Conservation (phyloP, 2,329 filamentous ascomycete genomes). For the Aspergillus jensenii region DNA sequence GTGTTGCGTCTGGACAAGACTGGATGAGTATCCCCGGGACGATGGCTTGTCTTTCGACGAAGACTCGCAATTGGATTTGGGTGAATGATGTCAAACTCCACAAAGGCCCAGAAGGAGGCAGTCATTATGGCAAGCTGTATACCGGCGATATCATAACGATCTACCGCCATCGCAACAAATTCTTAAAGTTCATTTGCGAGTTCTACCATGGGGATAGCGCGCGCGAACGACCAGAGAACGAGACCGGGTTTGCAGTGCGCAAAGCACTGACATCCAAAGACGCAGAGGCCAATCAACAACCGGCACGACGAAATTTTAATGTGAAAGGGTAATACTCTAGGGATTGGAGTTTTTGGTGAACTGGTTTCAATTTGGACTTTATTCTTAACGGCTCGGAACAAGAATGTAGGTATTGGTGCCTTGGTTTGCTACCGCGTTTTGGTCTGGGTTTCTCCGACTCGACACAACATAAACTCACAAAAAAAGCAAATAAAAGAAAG, state of each 20-base stretch:
- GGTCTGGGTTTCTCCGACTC: slow-evolving; percentile 1
- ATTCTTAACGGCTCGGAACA: not conserved
- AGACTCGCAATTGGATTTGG: slow-evolving; percentile 71
- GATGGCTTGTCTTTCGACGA: slow-evolving; percentile 74
- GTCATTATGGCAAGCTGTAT: slow-evolving; percentile 66
- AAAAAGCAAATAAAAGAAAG: not conserved
- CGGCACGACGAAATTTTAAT: slow-evolving; percentile 19
- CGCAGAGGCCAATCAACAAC: slow-evolving; percentile 25
- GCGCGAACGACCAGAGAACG: slow-evolving; percentile 39
- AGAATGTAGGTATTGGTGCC: slow-evolving; percentile 2
- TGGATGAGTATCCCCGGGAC: slow-evolving; percentile 56
- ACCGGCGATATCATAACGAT: slow-evolving; percentile 76
- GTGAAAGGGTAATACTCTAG: slow-evolving; percentile 11
- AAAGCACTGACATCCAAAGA: slow-evolving; percentile 36
- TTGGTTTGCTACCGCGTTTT: slow-evolving; percentile 6
- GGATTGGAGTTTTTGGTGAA: not conserved
- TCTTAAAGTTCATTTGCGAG: slow-evolving; percentile 45
- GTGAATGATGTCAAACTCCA: slow-evolving; percentile 71
- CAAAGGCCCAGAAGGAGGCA: slow-evolving; percentile 54
- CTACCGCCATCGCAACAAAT: slow-evolving; percentile 53
- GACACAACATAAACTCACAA: not conserved
- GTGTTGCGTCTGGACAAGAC: slow-evolving; percentile 56
- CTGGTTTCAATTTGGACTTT: not conserved
- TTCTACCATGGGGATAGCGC: slow-evolving; percentile 49
- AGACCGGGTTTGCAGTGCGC: slow-evolving; percentile 42